A percentile compares a stretch with the other conserved stretches of the same genome.
These are phyloP conservation scores for Larix sibirica DNA, from an alignment of 83 land plant species.

Conservation along the genomic window DNA sequence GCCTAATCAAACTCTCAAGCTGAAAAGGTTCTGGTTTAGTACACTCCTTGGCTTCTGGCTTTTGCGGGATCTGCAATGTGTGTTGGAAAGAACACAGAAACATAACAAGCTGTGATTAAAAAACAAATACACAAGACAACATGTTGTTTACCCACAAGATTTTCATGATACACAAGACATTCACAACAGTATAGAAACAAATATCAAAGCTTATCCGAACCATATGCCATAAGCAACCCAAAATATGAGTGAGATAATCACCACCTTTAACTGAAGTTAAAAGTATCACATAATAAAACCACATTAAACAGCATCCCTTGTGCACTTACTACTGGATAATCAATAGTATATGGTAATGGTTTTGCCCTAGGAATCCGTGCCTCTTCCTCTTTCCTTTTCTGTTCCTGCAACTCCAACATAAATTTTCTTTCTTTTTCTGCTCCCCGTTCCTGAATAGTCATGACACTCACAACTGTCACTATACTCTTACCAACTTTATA, in stretches of 20 bases:
- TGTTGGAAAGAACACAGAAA: background rate
- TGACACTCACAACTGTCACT: background rate
- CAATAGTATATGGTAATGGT: constrained; percentile 92
- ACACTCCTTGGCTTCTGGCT: constrained; percentile 88
- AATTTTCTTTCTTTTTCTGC: constrained; percentile 70
- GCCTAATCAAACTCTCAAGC: constrained; percentile 80
- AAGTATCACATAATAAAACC: too few relatives aligned
- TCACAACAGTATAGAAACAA: background rate
- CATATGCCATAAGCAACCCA: background rate
- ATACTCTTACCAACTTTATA: background rate
- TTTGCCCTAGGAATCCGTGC: constrained; percentile 83
- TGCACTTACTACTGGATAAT: constrained; percentile 73
- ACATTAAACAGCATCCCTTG: background rate
- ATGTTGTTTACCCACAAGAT: background rate
- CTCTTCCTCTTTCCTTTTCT: constrained; percentile 65
- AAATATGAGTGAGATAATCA: background rate
- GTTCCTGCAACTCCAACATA: constrained; percentile 54
- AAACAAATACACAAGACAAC: background rate
- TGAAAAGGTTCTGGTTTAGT: constrained; percentile 92
- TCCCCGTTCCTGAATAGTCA: constrained; percentile 73
- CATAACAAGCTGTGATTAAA: background rate
- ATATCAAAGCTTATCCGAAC: background rate
- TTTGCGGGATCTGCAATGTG: constrained; percentile 76
- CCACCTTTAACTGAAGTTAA: background rate
- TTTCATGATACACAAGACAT: background rate